These are phyloP conservation scores for Pulicaria dysenterica DNA, from an alignment of 129 eudicot species.

Conservation along the genomic window DNA sequence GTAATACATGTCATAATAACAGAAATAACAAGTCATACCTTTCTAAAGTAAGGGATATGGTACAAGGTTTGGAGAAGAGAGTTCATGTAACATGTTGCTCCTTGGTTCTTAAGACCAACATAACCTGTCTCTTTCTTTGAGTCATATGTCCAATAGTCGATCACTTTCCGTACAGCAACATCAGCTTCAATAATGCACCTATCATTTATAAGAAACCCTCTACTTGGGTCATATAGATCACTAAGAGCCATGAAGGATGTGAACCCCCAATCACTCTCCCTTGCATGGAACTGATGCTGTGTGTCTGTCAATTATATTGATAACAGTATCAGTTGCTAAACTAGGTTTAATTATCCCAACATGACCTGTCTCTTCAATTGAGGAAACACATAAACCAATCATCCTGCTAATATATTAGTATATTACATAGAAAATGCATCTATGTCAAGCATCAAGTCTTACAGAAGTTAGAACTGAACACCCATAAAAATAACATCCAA, in stretches of 20 bases:
- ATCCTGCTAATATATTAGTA: not conserved
- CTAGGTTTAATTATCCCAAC: constrained; percentile 4
- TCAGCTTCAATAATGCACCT: constrained; percentile 82
- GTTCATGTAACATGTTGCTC: constrained; percentile 98
- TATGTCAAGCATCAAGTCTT: too few relatives aligned
- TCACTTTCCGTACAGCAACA: constrained; percentile 85
- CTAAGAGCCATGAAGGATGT: constrained; percentile 92
- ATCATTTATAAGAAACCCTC: constrained; percentile 75
- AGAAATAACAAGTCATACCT: constrained; percentile 43
- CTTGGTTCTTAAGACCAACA: constrained; percentile 97
- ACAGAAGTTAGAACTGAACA: not conserved
- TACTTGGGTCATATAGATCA: constrained; percentile 81
- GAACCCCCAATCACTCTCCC: constrained; percentile 99
- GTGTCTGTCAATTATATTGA: constrained; percentile 55
- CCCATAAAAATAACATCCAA: not conserved
- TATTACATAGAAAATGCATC: not conserved
- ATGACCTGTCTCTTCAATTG: not conserved
- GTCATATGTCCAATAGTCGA: constrained; percentile 90
- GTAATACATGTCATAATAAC: constrained; percentile 10
- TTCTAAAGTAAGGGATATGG: constrained; percentile 93
- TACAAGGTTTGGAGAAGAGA: constrained; percentile 89
- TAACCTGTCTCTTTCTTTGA: constrained; percentile 96
- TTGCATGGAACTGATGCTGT: constrained; percentile 87
- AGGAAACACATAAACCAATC: not conserved
- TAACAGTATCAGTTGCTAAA: not conserved